Base-by-base conservation (phyloP, 352 stramenopile genomes). In the Phytophthora vignae region DNA sequence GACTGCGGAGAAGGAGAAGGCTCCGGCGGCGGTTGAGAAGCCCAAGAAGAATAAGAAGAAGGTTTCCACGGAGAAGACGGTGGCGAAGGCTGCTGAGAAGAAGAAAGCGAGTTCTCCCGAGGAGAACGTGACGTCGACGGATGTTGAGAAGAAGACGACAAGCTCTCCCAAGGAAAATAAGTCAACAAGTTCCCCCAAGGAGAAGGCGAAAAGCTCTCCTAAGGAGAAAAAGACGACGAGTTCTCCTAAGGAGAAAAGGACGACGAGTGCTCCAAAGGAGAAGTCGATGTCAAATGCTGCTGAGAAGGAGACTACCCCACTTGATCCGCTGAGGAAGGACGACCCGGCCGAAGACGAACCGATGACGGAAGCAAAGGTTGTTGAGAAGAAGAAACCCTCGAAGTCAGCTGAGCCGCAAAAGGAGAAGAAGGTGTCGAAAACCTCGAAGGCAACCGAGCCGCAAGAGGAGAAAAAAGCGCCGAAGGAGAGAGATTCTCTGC, bases 401-500 rank as follows among this genome's bases (percentile, higher is more conserved):
- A 29, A 29, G 25, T 29, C 25, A 31, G 40, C 58, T 59, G 40
- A 27, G 31, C 25, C 25, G 25, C 25, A 29, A 29, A 69, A 55
- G 25, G 29, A 50, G 29, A 55, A 62, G 21, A 10, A 29, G 25
- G 25, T 29, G 25, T 29, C 25, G 25, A 29, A 29, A 29, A 3
- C 7, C 44, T 31, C 50, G 3, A 53, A 21, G 44, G 17, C 54
- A 21, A 36, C 50, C 12, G 4, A 44, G 60, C 17, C 61, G 6
- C 33, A 60, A 21, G 58, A 67, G 29, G 64, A 52, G 25, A 69
- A 49, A 55, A 48, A 19, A 52, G 17, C 44, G 15, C 7, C 12
- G 44, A 14, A 52, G 22, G 52, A 10, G 27, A 42, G 3, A 5
- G 52, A 12, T 44, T 25, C 52, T 17, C 14, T 33, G 14, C 8